phyloP scores from a whole-genome alignment of 2,329 filamentous ascomycete species.

The Apiospora arundinis region DNA sequence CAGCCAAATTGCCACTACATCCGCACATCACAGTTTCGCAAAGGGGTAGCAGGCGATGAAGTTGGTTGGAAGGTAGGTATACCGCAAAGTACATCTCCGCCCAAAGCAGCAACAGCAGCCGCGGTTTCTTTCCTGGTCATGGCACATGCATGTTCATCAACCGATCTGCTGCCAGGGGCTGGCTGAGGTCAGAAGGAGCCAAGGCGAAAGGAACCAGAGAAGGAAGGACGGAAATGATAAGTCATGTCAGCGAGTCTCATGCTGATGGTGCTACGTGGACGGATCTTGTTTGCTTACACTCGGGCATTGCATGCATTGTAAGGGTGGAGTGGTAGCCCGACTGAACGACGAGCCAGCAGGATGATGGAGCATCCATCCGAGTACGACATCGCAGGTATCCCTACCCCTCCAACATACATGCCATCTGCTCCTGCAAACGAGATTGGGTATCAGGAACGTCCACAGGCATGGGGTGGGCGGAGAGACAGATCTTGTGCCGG shows the following conservation, averaged over 20 bases:
- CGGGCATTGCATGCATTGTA: background rate
- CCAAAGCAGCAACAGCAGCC: background rate
- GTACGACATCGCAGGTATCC: background rate
- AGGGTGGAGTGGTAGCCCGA: background rate
- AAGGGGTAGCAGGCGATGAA: background rate
- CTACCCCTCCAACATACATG: background rate
- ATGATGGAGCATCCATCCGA: background rate
- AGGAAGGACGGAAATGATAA: background rate
- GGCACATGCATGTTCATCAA: background rate
- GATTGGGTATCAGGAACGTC: background rate
- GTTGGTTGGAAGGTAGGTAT: background rate
- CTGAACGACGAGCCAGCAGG: conserved; percentile 4
- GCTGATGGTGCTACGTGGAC: conserved; percentile 1
- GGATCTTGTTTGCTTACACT: background rate
- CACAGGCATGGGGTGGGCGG: background rate
- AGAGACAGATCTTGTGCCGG: background rate
- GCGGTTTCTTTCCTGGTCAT: background rate
- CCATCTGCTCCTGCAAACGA: background rate
- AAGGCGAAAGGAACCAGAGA: background rate
- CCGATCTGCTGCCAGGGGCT: background rate
- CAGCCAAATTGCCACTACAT: background rate
- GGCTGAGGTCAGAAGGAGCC: background rate
- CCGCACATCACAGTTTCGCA: background rate
- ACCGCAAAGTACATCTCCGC: too few relatives aligned
- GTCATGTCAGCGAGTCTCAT: background rate